phyloP scores from a whole-genome alignment of 805 yeast species.

The Candida ortonii region DNA sequence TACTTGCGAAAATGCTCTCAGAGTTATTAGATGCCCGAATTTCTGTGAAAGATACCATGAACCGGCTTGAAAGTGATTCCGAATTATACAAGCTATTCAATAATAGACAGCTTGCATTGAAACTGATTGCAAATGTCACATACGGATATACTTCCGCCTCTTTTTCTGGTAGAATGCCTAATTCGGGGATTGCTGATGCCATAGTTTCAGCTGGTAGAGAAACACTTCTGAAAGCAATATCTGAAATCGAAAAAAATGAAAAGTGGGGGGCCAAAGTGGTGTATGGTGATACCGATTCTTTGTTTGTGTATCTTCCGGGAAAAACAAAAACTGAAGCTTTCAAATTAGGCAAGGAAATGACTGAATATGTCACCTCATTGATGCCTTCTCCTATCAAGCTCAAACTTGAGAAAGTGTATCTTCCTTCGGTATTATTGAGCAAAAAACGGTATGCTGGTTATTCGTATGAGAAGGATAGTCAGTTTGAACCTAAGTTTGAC shows the following conservation, averaged over 20 bases:
- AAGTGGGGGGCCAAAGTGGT: constrained; percentile 89
- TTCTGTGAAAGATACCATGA: constrained; percentile 75
- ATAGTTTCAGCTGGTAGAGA: constrained; percentile 91
- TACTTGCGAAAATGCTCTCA: constrained; percentile 77
- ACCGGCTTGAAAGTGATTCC: constrained; percentile 43
- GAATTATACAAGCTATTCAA: constrained; percentile 57
- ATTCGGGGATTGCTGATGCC: constrained; percentile 91
- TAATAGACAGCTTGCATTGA: constrained; percentile 81
- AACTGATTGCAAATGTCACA: constrained; percentile 90
- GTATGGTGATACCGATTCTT: constrained; percentile 94
- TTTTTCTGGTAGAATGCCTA: constrained; percentile 96
- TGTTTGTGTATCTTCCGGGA: constrained; percentile 89
- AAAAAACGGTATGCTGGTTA: constrained; percentile 93
- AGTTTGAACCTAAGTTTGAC: constrained; percentile 67
- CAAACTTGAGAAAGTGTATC: constrained; percentile 90
- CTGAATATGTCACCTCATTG: constrained; percentile 53
- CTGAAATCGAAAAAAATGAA: constrained; percentile 54
- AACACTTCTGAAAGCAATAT: constrained; percentile 68
- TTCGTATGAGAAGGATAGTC: constrained; percentile 59
- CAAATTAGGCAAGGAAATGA: constrained; percentile 66
- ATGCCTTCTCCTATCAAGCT: constrained; percentile 81
- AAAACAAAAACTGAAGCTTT: constrained; percentile 76
- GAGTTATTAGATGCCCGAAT: constrained; percentile 80
- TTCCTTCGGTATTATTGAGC: constrained; percentile 76
- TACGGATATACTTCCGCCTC: constrained; percentile 96